Conservation (phyloP, 495 filamentous ascomycete genomes). For the Daldinia caldariorum region DNA sequence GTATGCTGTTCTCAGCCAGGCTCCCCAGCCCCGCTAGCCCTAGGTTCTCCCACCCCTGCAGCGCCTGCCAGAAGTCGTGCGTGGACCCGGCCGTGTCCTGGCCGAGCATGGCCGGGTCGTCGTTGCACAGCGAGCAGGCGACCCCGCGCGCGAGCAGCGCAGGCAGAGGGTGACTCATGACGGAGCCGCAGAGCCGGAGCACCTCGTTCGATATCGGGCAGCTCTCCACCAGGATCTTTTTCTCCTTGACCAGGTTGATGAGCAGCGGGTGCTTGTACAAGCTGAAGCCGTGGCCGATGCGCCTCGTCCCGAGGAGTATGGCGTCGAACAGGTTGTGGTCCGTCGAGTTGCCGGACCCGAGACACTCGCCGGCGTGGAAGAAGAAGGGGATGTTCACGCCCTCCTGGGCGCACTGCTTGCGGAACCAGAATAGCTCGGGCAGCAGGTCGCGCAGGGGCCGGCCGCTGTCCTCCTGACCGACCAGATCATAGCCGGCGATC, state of each 20-base stretch:
- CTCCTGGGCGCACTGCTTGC: conserved; percentile 80
- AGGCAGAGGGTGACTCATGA: conserved; percentile 82
- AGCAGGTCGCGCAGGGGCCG: conserved; percentile 78
- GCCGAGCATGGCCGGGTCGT: conserved; percentile 84
- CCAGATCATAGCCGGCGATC: conserved; percentile 87
- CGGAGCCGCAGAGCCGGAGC: conserved; percentile 76
- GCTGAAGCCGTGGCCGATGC: conserved; percentile 89
- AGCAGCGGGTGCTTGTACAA: conserved; percentile 92
- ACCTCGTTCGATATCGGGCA: conserved; percentile 89
- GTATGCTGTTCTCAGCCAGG: conserved; percentile 90
- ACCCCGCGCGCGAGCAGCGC: conserved; percentile 88
- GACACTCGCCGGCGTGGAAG: conserved; percentile 89
- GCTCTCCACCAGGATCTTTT: conserved; percentile 85
- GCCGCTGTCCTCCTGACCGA: conserved; percentile 84
- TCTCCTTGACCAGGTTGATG: conserved; percentile 85
- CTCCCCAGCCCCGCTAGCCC: conserved; percentile 83
- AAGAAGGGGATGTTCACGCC: conserved; percentile 91
- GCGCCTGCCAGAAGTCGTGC: conserved; percentile 90
- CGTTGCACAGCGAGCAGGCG: conserved; percentile 78
- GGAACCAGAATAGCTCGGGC: conserved; percentile 92
- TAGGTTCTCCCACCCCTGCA: conserved; percentile 86
- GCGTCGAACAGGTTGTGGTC: conserved; percentile 93
- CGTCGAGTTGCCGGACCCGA: conserved; percentile 77
- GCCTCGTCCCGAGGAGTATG: conserved; percentile 82
- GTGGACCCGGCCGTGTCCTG: conserved; percentile 80